Conservation (phyloP, 805 yeast genomes). For the Zygosaccharomyces gambellarensis region DNA sequence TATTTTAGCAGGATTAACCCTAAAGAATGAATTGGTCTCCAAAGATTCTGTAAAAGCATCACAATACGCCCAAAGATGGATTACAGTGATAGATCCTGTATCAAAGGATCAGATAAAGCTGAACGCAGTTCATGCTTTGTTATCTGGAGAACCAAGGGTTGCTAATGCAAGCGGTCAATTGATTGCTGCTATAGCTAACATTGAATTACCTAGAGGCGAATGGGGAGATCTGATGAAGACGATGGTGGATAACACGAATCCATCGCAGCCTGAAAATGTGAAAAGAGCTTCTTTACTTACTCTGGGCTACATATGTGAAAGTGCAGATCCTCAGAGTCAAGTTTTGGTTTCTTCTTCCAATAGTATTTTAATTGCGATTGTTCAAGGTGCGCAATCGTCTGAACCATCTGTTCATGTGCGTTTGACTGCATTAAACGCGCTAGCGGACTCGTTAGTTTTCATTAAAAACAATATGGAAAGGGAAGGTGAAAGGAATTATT, state of each 20-base stretch:
- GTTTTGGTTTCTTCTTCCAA: constrained; percentile 79
- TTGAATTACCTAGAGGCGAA: constrained; percentile 79
- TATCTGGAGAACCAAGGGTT: constrained; percentile 65
- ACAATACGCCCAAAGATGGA: constrained; percentile 71
- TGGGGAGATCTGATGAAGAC: constrained; percentile 85
- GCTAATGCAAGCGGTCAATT: constrained; percentile 88
- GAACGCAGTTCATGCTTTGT: constrained; percentile 56
- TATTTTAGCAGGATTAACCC: constrained; percentile 81
- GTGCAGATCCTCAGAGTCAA: constrained; percentile 72
- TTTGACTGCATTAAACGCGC: constrained; percentile 85
- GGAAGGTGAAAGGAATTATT: constrained; percentile 92
- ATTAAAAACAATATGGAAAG: constrained; percentile 82
- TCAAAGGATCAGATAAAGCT: constrained; percentile 63
- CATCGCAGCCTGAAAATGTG: constrained; percentile 69
- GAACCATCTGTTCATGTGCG: constrained; percentile 76
- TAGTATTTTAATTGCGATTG: constrained; percentile 90
- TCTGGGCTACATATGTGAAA: constrained; percentile 94
- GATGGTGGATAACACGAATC: constrained; percentile 80
- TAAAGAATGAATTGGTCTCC: constrained; percentile 83
- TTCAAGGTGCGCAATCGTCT: constrained; percentile 86
- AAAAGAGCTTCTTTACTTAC: constrained; percentile 84
- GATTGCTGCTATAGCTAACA: constrained; percentile 94
- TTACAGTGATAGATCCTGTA: constrained; percentile 45
- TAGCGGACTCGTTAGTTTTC: constrained; percentile 85
- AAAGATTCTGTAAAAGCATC: constrained; percentile 61